phyloP scores from a whole-genome alignment of 2,329 filamentous ascomycete species.

The Hymenoscyphus fructigenus region DNA sequence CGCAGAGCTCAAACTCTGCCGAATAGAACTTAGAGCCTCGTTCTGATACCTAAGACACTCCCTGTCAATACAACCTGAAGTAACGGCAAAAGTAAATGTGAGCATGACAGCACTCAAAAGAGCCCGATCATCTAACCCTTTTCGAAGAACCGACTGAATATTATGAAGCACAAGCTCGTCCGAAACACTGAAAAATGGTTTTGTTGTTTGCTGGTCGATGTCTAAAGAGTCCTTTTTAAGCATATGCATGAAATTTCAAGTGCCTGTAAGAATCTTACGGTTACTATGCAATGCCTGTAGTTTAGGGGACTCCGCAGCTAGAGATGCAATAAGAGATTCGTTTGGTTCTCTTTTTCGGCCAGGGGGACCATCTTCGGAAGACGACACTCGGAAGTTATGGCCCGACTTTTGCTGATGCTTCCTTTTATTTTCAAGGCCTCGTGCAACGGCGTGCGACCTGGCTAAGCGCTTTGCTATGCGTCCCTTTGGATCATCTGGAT shows the following conservation, averaged over 20 bases:
- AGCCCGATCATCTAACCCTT: conserved; percentile 38
- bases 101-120: conserved; percentile 43
- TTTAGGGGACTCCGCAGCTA: conserved; percentile 28
- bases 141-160: conserved; percentile 39
- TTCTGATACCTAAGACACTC: conserved; percentile 41
- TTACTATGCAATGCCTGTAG: conserved; percentile 24
- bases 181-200: conserved; percentile 41
- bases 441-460: conserved; percentile 36
- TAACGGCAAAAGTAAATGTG: conserved; percentile 38
- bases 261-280: conserved; percentile 21
- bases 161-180: conserved; percentile 42
- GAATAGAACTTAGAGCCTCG: conserved; percentile 37
- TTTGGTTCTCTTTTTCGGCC: background rate
- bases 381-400: conserved; percentile 31
- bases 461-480: conserved; percentile 28
- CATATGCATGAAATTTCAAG: conserved; percentile 8
- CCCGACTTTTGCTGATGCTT: conserved; percentile 31
- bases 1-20: conserved; percentile 37
- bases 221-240: conserved; percentile 25
- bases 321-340: conserved; percentile 15
- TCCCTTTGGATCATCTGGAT: conserved; percentile 25
- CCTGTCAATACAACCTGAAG: conserved; percentile 29
- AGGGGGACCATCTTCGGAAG: conserved; percentile 15
- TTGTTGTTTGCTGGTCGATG: conserved; percentile 30
- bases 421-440: conserved; percentile 34